Percentiles rank a stretch among this genome's conserved stretches.
Evolutionary conservation across 78 protist species (phyloP).

Genomic region (Polysphondylium violaceum): DNA sequence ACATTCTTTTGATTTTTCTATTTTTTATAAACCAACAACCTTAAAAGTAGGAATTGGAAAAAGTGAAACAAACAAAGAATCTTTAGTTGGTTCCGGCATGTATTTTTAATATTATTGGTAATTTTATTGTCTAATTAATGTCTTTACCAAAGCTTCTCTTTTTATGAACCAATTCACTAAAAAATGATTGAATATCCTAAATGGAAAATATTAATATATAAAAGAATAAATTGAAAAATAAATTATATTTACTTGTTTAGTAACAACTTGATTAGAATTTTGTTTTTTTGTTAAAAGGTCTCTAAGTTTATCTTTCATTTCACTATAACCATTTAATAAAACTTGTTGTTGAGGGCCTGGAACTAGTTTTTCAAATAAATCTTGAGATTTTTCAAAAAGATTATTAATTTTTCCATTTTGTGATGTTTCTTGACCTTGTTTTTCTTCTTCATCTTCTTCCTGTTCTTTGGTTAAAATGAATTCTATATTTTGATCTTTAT

Average conservation of each 20-base stretch:
- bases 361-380: not conserved
- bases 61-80: too few relatives aligned
- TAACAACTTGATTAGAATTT: slow-evolving; percentile 27
- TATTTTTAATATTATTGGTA: too few relatives aligned
- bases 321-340: slow-evolving; percentile 16
- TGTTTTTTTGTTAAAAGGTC: slow-evolving; percentile 24
- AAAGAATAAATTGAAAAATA: not conserved
- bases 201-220: not conserved
- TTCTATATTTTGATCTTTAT: slow-evolving; percentile 9
- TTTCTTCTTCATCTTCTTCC: slow-evolving; percentile 8
- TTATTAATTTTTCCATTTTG: not conserved
- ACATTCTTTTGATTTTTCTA: too few relatives aligned
- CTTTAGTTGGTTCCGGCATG: too few relatives aligned
- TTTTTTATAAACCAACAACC: too few relatives aligned
- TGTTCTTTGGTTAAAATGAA: slow-evolving; percentile 46
- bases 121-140: too few relatives aligned
- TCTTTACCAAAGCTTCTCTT: too few relatives aligned
- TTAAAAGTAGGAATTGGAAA: too few relatives aligned
- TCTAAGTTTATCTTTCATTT: slow-evolving; percentile 59
- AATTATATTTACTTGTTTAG: slow-evolving; percentile 9
- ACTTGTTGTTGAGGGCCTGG: slow-evolving; percentile 30
- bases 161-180: slow-evolving; percentile 15
- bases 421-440: not conserved
- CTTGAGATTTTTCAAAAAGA: not conserved
- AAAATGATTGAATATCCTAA: slow-evolving; percentile 48